Percentiles rank a stretch among this genome's conserved stretches.
Conservation (phyloP, 306 rosid genomes). For the Trifolium fragiferum region DNA sequence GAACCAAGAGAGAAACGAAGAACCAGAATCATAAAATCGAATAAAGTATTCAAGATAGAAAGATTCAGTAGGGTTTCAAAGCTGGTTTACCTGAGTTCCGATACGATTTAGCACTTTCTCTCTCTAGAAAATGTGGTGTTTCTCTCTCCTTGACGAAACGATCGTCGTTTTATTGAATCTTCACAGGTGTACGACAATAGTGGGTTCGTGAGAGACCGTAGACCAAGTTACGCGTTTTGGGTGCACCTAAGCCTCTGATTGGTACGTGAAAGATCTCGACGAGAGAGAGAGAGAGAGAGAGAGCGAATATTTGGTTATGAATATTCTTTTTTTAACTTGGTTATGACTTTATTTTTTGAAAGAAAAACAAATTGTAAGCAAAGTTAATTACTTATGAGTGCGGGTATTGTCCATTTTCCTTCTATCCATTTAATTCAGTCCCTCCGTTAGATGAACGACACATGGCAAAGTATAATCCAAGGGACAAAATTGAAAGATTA, state of each 20-base stretch:
- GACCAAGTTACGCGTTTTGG: conserved; percentile 61
- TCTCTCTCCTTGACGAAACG: conserved; percentile 50
- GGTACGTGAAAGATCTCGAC: no score
- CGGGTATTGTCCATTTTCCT: no score
- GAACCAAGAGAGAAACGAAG: conserved; percentile 19
- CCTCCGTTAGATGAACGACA: no score
- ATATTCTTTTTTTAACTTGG: no score
- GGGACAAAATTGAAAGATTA: no score
- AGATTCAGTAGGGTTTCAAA: conserved; percentile 54
- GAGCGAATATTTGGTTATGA: no score
- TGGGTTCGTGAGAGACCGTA: conserved; percentile 53
- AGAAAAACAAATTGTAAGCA: no score
- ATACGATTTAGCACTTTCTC: conserved; percentile 85
- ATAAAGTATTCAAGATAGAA: not conserved
- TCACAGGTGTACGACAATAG: conserved; percentile 77
- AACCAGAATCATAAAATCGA: not conserved
- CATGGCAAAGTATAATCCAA: no score
- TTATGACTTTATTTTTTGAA: no score
- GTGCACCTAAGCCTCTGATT: conserved; percentile 18
- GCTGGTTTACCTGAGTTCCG: conserved; percentile 51
- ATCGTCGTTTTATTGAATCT: conserved; percentile 58
- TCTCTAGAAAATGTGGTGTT: conserved; percentile 55
- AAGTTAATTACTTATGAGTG: no score
- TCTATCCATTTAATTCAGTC: no score
- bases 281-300: no score